Evolutionary conservation across 163 green algal species (phyloP).

Genomic region (Coccomyxa subellipsoidea): DNA sequence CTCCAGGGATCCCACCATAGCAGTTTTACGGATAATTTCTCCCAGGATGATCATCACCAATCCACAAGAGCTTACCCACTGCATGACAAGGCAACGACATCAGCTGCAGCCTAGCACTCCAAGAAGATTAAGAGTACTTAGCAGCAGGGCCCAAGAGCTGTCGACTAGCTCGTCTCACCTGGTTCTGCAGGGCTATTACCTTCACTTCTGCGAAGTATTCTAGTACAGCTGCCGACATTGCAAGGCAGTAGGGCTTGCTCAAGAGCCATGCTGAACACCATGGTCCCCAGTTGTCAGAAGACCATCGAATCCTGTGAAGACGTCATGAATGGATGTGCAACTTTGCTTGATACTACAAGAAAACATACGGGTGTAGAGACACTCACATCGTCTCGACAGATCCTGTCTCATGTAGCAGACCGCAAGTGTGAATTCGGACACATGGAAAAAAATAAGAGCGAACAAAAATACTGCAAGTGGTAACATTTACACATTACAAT

Average conservation of each 20-base stretch:
- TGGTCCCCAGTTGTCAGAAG: neutral
- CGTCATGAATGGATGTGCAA: no score
- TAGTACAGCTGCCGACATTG: constrained; percentile 54
- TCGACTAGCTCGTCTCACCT: neutral
- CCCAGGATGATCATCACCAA: constrained; percentile 52
- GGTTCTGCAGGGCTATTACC: constrained; percentile 36
- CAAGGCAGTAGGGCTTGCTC: constrained; percentile 58
- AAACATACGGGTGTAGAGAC: no score
- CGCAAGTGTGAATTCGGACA: neutral
- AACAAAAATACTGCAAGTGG: neutral
- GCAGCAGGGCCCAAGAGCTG: no score
- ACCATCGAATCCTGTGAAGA: no score
- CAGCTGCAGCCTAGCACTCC: neutral
- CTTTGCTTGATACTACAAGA: no score
- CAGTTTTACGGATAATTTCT: constrained; percentile 65
- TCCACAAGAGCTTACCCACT: constrained; percentile 27
- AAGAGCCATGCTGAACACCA: constrained; percentile 60
- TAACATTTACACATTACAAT: neutral
- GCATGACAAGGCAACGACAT: neutral
- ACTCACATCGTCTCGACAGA: constrained; percentile 1
- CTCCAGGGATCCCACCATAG: constrained; percentile 54
- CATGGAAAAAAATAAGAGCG: neutral
- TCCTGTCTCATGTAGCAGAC: neutral
- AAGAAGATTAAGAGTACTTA: no score
- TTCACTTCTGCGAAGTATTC: constrained; percentile 58